phyloP scores from a whole-genome alignment of 257 asterid species.

The Linderniella brevidens region DNA sequence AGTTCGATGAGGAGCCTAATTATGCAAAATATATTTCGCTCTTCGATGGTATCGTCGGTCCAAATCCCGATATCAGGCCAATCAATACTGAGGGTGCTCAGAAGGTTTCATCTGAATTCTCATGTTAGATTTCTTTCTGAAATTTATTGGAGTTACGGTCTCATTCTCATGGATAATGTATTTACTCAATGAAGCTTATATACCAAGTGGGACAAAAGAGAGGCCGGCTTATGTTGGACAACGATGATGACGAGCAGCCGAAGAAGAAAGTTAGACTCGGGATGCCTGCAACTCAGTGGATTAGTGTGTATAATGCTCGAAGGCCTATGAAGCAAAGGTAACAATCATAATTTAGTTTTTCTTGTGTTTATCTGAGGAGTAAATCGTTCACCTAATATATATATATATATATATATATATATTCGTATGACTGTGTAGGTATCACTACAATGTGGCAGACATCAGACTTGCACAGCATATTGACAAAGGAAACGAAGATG shows the following conservation, averaged over 20 bases:
- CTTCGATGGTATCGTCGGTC: slow-evolving; percentile 53
- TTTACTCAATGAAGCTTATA: slow-evolving; percentile 19
- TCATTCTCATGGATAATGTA: not conserved
- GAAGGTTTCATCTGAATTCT: slow-evolving; percentile 23
- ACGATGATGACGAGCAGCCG: slow-evolving; percentile 35
- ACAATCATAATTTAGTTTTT: slow-evolving; percentile 1
- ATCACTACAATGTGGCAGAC: slow-evolving; percentile 60
- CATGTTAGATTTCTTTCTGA: slow-evolving; percentile 1
- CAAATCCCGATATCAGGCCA: slow-evolving; percentile 51
- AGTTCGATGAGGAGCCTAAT: slow-evolving; percentile 60
- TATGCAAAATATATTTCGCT: slow-evolving; percentile 48
- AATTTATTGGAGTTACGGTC: slow-evolving; percentile 6
- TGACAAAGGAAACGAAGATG: slow-evolving; percentile 62
- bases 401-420: slow-evolving; percentile 3
- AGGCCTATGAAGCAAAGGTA: slow-evolving; percentile 55
- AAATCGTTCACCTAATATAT: too few relatives aligned
- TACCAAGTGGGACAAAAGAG: slow-evolving; percentile 45
- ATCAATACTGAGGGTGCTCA: slow-evolving; percentile 56
- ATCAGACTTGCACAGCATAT: slow-evolving; percentile 46
- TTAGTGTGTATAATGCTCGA: slow-evolving; percentile 43
- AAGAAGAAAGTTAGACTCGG: slow-evolving; percentile 44
- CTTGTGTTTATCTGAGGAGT: not conserved
- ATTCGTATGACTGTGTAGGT: slow-evolving; percentile 47
- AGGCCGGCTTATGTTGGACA: slow-evolving; percentile 33
- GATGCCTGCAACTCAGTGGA: slow-evolving; percentile 53